phyloP scores from a whole-genome alignment of 1,284 basidiomycete species.

The Trichosporon faecale region DNA sequence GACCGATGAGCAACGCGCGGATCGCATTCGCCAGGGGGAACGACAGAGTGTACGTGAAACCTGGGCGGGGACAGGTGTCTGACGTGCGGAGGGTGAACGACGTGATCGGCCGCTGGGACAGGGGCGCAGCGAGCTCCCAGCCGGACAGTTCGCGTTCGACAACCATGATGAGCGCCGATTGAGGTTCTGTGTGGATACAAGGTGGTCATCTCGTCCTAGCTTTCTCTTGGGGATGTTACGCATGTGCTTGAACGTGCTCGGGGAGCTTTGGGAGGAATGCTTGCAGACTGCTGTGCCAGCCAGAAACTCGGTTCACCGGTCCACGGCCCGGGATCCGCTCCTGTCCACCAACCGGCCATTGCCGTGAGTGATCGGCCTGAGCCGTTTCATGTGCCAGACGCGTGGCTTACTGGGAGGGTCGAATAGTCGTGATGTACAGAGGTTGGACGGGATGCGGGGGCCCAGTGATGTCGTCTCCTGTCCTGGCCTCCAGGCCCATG shows the following conservation, averaged over 20 bases:
- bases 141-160: slow-evolving; percentile 32
- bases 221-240: neutral
- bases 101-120: slow-evolving; percentile 22
- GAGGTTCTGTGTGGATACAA: neutral
- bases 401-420: slow-evolving; percentile 6
- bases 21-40: slow-evolving; percentile 46
- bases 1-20: slow-evolving; percentile 45
- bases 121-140: slow-evolving; percentile 17
- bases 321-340: neutral
- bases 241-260: neutral
- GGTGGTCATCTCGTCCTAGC: neutral
- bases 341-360: neutral
- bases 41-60: slow-evolving; percentile 44
- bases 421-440: neutral
- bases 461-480: slow-evolving; percentile 1
- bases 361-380: neutral
- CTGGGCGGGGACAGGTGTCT: slow-evolving; percentile 27
- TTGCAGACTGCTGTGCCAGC: no score
- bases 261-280: neutral
- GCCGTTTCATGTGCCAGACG: neutral
- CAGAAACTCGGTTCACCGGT: neutral
- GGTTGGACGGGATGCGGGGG: neutral
- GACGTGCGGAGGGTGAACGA: slow-evolving; percentile 33
- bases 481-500: neutral
- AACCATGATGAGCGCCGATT: slow-evolving; percentile 18